phyloP scores from a whole-genome alignment of 805 yeast species.

The Cyberlindnera xishuangbannaensis region DNA sequence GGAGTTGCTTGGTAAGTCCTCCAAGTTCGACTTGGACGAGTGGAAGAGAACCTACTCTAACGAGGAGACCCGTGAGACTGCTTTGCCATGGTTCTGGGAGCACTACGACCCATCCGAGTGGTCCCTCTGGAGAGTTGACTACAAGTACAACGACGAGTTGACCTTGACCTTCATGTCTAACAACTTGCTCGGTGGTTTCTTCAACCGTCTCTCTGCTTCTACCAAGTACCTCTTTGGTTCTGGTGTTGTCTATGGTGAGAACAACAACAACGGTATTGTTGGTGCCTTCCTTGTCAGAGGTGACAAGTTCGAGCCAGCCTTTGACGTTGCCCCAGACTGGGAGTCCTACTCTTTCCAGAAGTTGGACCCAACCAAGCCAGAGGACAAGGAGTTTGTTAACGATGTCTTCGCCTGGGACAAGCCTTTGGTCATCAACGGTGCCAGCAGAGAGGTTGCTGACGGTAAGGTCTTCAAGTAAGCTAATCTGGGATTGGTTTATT shows the following conservation, averaged over 20 bases:
- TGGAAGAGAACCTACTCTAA: conserved; percentile 97
- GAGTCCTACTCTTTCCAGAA: conserved; percentile 84
- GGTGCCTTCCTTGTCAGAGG: conserved; percentile 97
- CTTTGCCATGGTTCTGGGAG: conserved; percentile 98
- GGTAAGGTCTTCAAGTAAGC: conserved; percentile 96
- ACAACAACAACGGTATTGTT: conserved; percentile 95
- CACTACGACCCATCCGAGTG: conserved; percentile 88
- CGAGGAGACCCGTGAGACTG: conserved; percentile 91
- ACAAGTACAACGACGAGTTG: conserved; percentile 97
- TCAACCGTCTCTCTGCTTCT: conserved; percentile 89
- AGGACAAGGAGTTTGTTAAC: conserved; percentile 72
- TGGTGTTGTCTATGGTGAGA: conserved; percentile 94
- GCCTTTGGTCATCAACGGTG: conserved; percentile 79
- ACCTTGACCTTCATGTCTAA: conserved; percentile 97
- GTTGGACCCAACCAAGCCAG: conserved; percentile 74
- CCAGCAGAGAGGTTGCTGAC: conserved; percentile 82
- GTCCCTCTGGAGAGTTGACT: conserved; percentile 92
- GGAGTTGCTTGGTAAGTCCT: conserved; percentile 69
- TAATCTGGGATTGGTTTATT: no score
- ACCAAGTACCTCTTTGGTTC: conserved; percentile 92
- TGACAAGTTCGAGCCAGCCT: conserved; percentile 84
- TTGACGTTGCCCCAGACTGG: conserved; percentile 99
- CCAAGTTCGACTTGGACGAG: conserved; percentile 69
- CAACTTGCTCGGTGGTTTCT: conserved; percentile 97
- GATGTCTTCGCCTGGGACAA: conserved; percentile 98